Percentiles rank a stretch among this genome's conserved stretches.
Evolutionary conservation across 306 rosid genomes (phyloP).

Genomic region (Cucumis hystrix): DNA sequence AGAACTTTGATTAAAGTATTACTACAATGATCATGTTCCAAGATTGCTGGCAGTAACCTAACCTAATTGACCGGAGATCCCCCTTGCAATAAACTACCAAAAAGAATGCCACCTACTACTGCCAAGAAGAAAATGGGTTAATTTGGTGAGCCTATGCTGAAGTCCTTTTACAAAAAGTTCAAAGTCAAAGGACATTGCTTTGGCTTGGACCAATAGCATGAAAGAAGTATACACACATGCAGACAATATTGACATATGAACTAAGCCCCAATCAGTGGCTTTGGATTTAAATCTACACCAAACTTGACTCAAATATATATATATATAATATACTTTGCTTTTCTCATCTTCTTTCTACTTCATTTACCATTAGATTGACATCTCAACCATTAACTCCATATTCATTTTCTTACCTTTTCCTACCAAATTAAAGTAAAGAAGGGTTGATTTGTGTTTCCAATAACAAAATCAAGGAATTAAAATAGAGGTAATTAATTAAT

Average conservation of each 20-base stretch:
- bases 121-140: not conserved
- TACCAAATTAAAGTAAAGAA: not conserved
- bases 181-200: not conserved
- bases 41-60: too few relatives aligned
- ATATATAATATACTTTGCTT: not conserved
- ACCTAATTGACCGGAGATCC: too few relatives aligned
- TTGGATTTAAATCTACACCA: not conserved
- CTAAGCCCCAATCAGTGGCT: not conserved
- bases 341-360: not conserved
- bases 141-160: not conserved
- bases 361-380: not conserved
- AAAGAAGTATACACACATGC: not conserved
- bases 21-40: too few relatives aligned
- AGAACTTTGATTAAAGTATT: too few relatives aligned
- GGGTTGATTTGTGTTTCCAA: not conserved
- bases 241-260: conserved; percentile 2
- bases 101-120: too few relatives aligned
- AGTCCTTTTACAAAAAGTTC: not conserved
- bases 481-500: too few relatives aligned
- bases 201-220: not conserved
- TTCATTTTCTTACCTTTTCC: not conserved
- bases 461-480: too few relatives aligned
- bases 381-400: not conserved
- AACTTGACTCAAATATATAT: not conserved
- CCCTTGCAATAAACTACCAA: too few relatives aligned